Percentiles rank a stretch among this genome's conserved stretches.
These are phyloP conservation scores for Plasmodium vivax DNA, from an alignment of 169 alveolate species.

Conservation along the genomic window DNA sequence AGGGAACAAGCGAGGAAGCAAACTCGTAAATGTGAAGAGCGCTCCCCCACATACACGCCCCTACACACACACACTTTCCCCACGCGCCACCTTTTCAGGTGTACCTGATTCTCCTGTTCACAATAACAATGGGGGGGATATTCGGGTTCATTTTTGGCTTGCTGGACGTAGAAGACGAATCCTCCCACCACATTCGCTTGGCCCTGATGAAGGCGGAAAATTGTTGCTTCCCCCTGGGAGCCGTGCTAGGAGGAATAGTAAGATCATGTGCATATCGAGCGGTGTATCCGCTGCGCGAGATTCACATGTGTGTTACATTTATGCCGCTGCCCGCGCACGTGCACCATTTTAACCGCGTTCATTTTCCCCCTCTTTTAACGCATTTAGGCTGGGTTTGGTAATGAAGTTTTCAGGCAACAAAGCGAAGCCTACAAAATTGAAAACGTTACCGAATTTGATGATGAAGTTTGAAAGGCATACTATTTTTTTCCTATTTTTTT, in stretches of 20 bases:
- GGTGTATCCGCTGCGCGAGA: background rate
- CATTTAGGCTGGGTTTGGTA: constrained; percentile 85
- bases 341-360: background rate
- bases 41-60: background rate
- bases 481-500: background rate
- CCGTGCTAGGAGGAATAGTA: constrained; percentile 92
- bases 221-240: constrained; percentile 95
- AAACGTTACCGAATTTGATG: constrained; percentile 87
- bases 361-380: constrained; percentile 4
- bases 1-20: background rate
- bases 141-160: constrained; percentile 96
- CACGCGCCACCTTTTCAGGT: constrained; percentile 78
- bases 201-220: constrained; percentile 92
- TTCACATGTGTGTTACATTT: background rate
- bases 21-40: background rate
- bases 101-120: constrained; percentile 87
- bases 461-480: constrained; percentile 80
- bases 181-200: constrained; percentile 90
- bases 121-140: constrained; percentile 93
- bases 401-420: constrained; percentile 86
- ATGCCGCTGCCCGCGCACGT: background rate
- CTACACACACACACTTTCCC: background rate
- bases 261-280: background rate
- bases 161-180: constrained; percentile 93
- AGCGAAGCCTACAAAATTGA: constrained; percentile 81